Percentiles rank a stretch among this genome's conserved stretches.
Conservation (phyloP, 495 filamentous ascomycete genomes). For the Penicillium psychrofluorescens region DNA sequence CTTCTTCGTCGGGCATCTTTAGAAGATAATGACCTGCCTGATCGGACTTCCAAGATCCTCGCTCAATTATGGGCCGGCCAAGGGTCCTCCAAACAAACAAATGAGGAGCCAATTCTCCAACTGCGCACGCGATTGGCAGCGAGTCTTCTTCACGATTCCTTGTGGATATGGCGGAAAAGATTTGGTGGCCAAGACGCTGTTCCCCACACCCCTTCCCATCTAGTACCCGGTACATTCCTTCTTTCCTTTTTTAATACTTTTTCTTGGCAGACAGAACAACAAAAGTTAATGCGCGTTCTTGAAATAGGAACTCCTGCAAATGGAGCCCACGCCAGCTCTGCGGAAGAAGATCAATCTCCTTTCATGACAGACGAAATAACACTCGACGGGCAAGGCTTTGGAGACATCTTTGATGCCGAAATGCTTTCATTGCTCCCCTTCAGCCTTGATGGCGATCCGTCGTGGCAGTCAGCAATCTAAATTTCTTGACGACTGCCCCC, state of each 20-base stretch:
- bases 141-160: slow-evolving; percentile 10
- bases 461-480: neutral
- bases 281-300: too few relatives aligned
- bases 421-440: slow-evolving; percentile 6
- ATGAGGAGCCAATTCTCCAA: slow-evolving; percentile 5
- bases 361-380: neutral
- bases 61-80: slow-evolving; percentile 8
- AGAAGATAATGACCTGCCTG: slow-evolving; percentile 11
- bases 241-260: neutral
- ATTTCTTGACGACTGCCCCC: too few relatives aligned
- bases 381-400: neutral
- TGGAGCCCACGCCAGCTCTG: too few relatives aligned
- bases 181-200: slow-evolving; percentile 2
- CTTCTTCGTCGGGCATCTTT: slow-evolving; percentile 3
- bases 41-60: slow-evolving; percentile 7
- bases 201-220: neutral
- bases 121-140: slow-evolving; percentile 5
- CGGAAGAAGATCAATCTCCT: neutral
- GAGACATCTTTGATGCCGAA: slow-evolving; percentile 5
- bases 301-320: too few relatives aligned
- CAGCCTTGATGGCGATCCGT: neutral
- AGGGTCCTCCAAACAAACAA: slow-evolving; percentile 1
- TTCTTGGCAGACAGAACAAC: too few relatives aligned
- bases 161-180: slow-evolving; percentile 7
- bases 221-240: neutral